Percentiles rank a stretch among this genome's conserved stretches.
Evolutionary conservation across 352 stramenopile genomes (phyloP).

Genomic region (Phytopythium sindhum): DNA sequence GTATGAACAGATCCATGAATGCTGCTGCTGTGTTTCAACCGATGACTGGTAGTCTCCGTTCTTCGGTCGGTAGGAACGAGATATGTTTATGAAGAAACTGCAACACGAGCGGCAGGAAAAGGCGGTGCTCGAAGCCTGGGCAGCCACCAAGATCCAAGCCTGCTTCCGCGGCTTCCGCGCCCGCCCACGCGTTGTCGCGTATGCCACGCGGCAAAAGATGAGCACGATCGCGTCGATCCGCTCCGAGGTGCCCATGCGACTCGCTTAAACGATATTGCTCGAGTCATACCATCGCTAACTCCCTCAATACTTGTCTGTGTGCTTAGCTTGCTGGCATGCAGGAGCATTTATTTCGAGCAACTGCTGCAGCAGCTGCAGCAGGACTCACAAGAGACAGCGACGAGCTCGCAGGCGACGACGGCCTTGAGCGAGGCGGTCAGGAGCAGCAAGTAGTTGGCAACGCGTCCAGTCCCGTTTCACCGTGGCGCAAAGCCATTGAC

Average conservation of each 20-base stretch:
- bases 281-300: not conserved
- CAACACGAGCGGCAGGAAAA: constrained; percentile 48
- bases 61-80: constrained; percentile 28
- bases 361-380: not conserved
- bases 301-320: not conserved
- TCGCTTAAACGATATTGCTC: not conserved
- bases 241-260: constrained; percentile 22
- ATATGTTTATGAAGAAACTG: constrained; percentile 62
- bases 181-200: constrained; percentile 39
- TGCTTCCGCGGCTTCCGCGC: constrained; percentile 49
- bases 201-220: constrained; percentile 36
- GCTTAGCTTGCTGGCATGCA: constrained; percentile 54
- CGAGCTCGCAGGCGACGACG: not conserved
- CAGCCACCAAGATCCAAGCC: constrained; percentile 61
- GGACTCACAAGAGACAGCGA: not conserved
- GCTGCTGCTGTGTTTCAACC: not conserved
- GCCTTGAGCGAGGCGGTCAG: not conserved
- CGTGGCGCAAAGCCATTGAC: constrained; percentile 52
- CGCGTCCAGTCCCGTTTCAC: not conserved
- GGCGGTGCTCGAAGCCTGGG: constrained; percentile 44
- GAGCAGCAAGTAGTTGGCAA: not conserved
- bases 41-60: not conserved
- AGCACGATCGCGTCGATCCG: constrained; percentile 36
- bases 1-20: not conserved
- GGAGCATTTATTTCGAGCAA: constrained; percentile 19